Base-by-base conservation (phyloP, 257 asterid species). In the Plectranthus barbatus region DNA sequence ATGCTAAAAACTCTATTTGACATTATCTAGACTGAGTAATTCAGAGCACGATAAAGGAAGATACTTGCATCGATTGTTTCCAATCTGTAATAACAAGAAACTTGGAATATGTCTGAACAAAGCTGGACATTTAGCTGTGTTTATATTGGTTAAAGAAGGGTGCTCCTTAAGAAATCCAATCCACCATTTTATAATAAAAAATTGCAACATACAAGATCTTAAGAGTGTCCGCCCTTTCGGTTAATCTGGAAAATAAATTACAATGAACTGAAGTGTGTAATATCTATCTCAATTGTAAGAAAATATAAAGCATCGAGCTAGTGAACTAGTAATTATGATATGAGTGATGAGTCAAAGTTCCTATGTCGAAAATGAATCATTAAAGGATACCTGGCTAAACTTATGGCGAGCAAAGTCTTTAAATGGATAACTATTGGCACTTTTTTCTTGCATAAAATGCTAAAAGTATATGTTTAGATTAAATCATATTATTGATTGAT, bases 41-140 rank as follows among this genome's bases (percentile, higher is more conserved):
- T n/a, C n/a, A n/a, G n/a, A n/a, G n/a, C n/a, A n/a, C n/a, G n/a
- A n/a, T n/a, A n/a, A n/a, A n/a, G n/a, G n/a, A n/a, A n/a, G n/a
- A n/a, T n/a, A n/a, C n/a, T n/a, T n/a, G n/a, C n/a, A n/a, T n/a
- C n/a, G n/a, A n/a, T n/a, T n/a, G n/a, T n/a, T n/a, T n/a, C n/a
- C n/a, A n/a, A n/a, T n/a, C n/a, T n/a, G n/a, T n/a, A 45, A 29
- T 42, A 13, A 55, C 39, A 11, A 53, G 72, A 44, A 67, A 44
- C 21, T 64, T 45, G 58, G 23, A 44, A 18, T 42, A 19, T 54
- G 14, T 31, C 29, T 5, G 20, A 41, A 64, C 17, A 11, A 29
- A 23, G 24, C 9, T 31, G 7, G 41, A 12, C 60, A 29, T 4
- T 24, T 7, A 63, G 57, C 34, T 39, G 7, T 9, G 37, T 1